These are phyloP conservation scores for Panicum miliaceum DNA, from an alignment of 176 grass and related monocot genomes.

Conservation along the genomic window DNA sequence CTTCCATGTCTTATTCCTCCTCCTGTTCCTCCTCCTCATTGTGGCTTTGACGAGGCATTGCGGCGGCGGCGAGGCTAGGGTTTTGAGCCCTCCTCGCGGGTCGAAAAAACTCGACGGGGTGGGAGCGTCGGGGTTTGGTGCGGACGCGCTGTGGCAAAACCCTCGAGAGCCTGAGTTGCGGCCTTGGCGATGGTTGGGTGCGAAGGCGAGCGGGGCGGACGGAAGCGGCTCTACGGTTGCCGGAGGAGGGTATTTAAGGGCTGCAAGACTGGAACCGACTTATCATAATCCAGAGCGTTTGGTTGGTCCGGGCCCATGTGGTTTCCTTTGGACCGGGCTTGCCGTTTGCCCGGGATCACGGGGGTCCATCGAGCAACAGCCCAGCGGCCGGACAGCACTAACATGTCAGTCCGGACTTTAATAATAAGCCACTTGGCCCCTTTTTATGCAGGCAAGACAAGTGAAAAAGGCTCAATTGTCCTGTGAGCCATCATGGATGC, in stretches of 20 bases:
- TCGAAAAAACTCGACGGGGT: neutral
- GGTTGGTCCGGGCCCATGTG: neutral
- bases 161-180: neutral
- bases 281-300: neutral
- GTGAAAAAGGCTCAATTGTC: neutral
- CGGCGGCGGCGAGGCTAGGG: conserved; percentile 28
- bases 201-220: neutral
- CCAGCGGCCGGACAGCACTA: too few species aligned
- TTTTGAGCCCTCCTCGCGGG: conserved; percentile 9
- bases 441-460: neutral
- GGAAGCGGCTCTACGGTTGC: neutral
- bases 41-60: conserved; percentile 58
- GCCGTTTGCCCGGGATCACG: neutral
- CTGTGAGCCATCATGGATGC: neutral
- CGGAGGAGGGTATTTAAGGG: conserved; percentile 1
- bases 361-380: neutral
- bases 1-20: conserved; percentile 47
- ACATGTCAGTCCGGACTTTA: too few species aligned
- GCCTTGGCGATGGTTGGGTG: conserved; percentile 4
- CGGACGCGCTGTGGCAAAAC: neutral
- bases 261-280: neutral
- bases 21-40: conserved; percentile 46
- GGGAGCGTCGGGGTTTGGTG: neutral
- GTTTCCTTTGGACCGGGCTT: neutral
- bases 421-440: neutral